Evolutionary conservation across 2,329 filamentous ascomycete genomes (phyloP), one percentile per base, ranked within the genome.

Genomic region (Ophiostoma sp.): DNA sequence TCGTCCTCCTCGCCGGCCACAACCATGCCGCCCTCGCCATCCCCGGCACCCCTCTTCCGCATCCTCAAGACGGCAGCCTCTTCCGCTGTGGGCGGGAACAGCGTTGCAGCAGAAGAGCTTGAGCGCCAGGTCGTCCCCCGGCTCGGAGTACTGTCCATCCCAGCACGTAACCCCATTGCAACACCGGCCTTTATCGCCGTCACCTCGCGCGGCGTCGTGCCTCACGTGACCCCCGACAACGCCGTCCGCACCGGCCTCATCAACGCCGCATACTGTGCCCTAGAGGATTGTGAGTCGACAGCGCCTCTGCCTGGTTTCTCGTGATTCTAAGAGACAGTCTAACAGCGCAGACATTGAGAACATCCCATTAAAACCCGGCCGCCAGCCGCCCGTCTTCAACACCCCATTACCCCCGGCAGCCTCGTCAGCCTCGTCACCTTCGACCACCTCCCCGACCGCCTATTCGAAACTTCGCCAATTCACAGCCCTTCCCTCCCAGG

Each of bases 171-270:
- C 72, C 79, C 84, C n/a, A 84, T 97, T 73, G 82, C 90, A 27
- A 99, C 95, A 39, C 95, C 95, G 62, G 90, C 91, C 77, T 96
- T 90, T 78, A 82, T 97, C 71, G 89, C 88, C 68, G 83, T 91
- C 74, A 91, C 91, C 3, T 97, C 95, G 44, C 87, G 95, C 76
- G 95, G 95, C 31, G 87, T 87, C 1, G 83, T 98, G 48, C 93
- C 95, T 68, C 95, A 99, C 80, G 81, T 99, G 73, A 91, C 94
- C 3, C 94, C 93, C 54, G 95, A 99, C 81, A 90, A 90, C 72
- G 83, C 95, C 74, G 78, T 80, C 57, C 89, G 87, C 70, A 83
- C 90, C 75, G 88, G 89, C 0, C 78, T 85, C 5, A 83, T 96
- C 71, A 82, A 83, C 36, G 91, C 90, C 35, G 84, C 92, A 3